phyloP scores from a whole-genome alignment of 805 yeast species.

The Maudiozyma saulgeensis region DNA sequence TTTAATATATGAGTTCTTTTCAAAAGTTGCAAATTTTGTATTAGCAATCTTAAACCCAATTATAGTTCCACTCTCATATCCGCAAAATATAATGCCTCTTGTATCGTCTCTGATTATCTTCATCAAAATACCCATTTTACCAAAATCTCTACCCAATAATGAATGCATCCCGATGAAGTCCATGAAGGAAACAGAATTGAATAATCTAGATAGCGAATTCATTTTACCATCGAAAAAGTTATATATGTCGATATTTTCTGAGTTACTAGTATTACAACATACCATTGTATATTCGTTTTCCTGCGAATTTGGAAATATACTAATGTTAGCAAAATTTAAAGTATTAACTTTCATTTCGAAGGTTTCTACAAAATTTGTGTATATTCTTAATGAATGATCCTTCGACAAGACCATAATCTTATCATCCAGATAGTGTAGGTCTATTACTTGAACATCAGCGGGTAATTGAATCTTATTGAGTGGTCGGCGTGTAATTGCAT shows the following conservation, averaged over 20 bases:
- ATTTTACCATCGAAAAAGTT: slow-evolving; percentile 7
- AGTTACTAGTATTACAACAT: slow-evolving; percentile 25
- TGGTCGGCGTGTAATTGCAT: slow-evolving; percentile 23
- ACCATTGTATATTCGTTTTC: slow-evolving; percentile 10
- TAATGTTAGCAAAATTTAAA: slow-evolving; percentile 25
- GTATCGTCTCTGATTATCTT: slow-evolving; percentile 8
- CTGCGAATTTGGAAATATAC: neutral
- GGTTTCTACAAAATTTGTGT: slow-evolving; percentile 1
- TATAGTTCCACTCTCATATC: slow-evolving; percentile 24
- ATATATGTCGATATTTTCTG: slow-evolving; percentile 25
- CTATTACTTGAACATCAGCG: slow-evolving; percentile 11
- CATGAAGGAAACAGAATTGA: slow-evolving; percentile 14
- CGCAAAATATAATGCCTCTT: slow-evolving; percentile 14
- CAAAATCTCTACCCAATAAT: slow-evolving; percentile 3
- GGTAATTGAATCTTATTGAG: slow-evolving; percentile 4
- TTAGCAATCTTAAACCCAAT: slow-evolving; percentile 17
- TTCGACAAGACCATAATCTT: slow-evolving; percentile 15
- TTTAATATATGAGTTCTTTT: neutral
- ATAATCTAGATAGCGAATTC: slow-evolving; percentile 18
- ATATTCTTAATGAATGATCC: slow-evolving; percentile 21
- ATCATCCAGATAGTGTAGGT: slow-evolving; percentile 8
- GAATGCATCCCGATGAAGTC: neutral
- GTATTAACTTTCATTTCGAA: slow-evolving; percentile 27
- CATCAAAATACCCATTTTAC: slow-evolving; percentile 26
- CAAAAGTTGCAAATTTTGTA: neutral